Conservation (phyloP, 1,139 yeast species). For the Diutina sp. region DNA sequence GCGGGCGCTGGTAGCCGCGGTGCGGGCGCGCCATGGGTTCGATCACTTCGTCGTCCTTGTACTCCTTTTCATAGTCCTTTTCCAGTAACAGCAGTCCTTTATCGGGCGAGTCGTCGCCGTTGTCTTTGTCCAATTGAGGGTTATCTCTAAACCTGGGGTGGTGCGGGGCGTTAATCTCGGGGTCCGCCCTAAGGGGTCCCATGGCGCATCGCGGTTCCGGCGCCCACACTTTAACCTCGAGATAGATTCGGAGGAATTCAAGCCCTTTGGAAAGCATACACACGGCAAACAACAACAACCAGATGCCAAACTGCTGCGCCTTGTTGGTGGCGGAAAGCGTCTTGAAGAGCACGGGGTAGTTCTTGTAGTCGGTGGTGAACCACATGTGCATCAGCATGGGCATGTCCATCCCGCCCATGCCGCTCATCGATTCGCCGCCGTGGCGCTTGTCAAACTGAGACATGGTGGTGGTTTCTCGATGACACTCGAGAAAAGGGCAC, state of each 20-base stretch:
- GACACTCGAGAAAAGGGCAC: not conserved
- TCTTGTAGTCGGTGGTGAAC: conserved; percentile 34
- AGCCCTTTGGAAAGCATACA: conserved; percentile 48
- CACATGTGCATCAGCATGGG: conserved; percentile 36
- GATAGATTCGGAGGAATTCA: conserved; percentile 43
- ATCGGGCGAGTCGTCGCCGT: not conserved
- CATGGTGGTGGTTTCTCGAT: not conserved
- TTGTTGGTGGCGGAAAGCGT: conserved; percentile 36
- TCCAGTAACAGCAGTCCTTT: not conserved
- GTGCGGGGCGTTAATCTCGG: not conserved
- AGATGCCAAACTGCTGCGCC: conserved; percentile 63
- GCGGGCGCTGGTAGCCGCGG: not conserved
- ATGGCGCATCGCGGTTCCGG: conserved; percentile 9
- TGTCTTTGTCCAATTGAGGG: not conserved
- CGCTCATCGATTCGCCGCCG: not conserved
- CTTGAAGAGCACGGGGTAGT: conserved; percentile 52
- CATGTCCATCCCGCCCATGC: not conserved
- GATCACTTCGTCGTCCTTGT: not conserved
- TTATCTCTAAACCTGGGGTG: not conserved
- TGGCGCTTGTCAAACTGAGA: not conserved
- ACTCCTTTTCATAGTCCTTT: not conserved
- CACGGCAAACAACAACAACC: conserved; percentile 41
- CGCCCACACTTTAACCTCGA: conserved; percentile 54
- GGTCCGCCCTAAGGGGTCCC: not conserved
- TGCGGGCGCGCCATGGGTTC: not conserved